Evolutionary conservation across 129 eudicot species (phyloP).

Genomic region (Lactuca sativa): DNA sequence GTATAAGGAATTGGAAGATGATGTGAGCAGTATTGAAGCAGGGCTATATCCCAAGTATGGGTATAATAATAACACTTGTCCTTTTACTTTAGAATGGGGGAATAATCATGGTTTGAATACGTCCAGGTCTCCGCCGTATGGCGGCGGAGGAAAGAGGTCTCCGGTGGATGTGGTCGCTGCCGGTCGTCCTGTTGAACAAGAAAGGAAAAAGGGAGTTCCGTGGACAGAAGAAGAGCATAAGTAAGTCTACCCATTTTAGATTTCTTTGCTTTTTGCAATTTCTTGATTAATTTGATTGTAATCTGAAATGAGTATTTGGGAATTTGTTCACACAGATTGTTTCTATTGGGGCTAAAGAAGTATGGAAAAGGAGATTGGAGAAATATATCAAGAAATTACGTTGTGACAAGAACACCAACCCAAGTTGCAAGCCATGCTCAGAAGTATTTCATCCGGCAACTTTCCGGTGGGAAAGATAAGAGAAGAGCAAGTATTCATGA

Average conservation of each 20-base stretch:
- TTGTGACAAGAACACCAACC: conserved; percentile 84
- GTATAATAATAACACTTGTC: conserved; percentile 44
- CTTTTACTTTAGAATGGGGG: conserved; percentile 86
- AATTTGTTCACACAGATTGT: conserved; percentile 50
- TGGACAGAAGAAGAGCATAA: conserved; percentile 99
- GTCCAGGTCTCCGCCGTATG: conserved; percentile 44
- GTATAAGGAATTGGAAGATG: conserved; percentile 83
- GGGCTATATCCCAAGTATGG: conserved; percentile 75
- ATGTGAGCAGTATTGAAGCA: conserved; percentile 91
- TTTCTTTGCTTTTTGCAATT: background rate
- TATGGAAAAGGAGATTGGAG: conserved; percentile 99
- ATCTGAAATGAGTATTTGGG: conserved; percentile 23
- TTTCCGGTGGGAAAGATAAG: conserved; percentile 92
- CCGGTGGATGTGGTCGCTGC: conserved; percentile 32
- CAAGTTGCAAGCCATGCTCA: conserved; percentile 99
- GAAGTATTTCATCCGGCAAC: conserved; percentile 91
- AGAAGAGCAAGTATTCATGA: conserved; percentile 97
- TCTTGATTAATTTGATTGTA: conserved; percentile 12
- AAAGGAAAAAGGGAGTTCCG: conserved; percentile 95
- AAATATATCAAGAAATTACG: conserved; percentile 85
- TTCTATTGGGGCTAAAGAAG: conserved; percentile 88
- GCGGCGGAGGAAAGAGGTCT: conserved; percentile 51
- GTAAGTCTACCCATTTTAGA: conserved; percentile 42
- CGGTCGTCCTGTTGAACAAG: conserved; percentile 63
- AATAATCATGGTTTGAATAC: conserved; percentile 51